A percentile compares a stretch with the other conserved stretches of the same genome.
Evolutionary conservation across 2,329 filamentous ascomycete genomes (phyloP).

Genomic region (Colletotrichum sp.): DNA sequence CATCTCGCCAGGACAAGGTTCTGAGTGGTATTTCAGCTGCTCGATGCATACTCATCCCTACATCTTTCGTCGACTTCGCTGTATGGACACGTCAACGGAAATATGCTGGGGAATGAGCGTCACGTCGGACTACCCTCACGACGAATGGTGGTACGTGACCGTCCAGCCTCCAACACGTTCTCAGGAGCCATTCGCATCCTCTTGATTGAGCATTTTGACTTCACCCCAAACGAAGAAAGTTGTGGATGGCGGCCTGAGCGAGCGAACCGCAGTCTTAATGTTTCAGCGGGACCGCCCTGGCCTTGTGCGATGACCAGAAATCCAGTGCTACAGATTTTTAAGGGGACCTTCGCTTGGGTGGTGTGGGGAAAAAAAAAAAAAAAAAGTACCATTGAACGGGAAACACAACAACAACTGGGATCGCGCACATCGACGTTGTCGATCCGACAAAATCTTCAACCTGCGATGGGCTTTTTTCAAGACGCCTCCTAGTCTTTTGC

Average conservation of each 20-base stretch:
- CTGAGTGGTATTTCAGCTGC: neutral
- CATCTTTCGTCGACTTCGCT: neutral
- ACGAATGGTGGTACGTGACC: neutral
- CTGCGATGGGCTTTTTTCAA: neutral
- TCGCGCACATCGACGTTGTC: neutral
- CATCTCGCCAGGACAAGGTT: neutral
- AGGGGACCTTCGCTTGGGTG: neutral
- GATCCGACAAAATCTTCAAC: constrained; percentile 5
- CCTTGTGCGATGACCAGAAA: neutral
- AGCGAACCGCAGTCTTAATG: constrained; percentile 12
- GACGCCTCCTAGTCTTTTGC: neutral
- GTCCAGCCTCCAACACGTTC: neutral
- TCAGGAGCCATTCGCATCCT: neutral
- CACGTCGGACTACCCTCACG: neutral
- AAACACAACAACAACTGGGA: neutral
- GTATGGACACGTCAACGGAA: neutral
- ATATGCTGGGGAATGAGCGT: neutral
- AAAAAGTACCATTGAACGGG: neutral
- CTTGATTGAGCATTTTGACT: neutral
- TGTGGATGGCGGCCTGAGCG: constrained; percentile 16
- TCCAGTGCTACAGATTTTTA: neutral
- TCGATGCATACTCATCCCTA: neutral
- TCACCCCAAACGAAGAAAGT: constrained; percentile 1
- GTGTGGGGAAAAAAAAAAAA: too few relatives aligned
- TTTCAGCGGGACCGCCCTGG: constrained; percentile 10